Conservation (phyloP, 805 yeast genomes). For the Saccharomyces mikatae region DNA sequence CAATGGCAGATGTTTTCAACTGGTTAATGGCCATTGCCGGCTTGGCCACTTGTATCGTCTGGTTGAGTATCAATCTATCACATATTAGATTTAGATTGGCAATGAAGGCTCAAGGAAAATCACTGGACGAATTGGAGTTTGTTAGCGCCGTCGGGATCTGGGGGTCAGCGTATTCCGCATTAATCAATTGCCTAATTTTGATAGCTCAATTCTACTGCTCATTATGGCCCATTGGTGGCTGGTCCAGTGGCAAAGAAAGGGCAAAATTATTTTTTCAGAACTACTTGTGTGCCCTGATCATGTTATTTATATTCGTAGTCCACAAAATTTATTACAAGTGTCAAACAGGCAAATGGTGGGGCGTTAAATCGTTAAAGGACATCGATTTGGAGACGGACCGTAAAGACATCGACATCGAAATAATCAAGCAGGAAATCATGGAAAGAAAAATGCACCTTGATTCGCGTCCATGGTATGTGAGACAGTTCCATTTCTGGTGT, state of each 20-base stretch:
- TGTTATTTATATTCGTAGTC: slow-evolving; percentile 39
- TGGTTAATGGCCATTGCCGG: slow-evolving; percentile 56
- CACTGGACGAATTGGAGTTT: slow-evolving; percentile 12
- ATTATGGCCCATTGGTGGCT: slow-evolving; percentile 47
- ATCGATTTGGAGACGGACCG: slow-evolving; percentile 50
- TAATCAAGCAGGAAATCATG: slow-evolving; percentile 37
- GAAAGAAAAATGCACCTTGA: slow-evolving; percentile 33
- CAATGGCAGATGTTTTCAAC: slow-evolving; percentile 42
- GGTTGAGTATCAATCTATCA: slow-evolving; percentile 47
- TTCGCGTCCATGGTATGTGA: slow-evolving; percentile 35
- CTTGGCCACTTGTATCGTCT: slow-evolving; percentile 48
- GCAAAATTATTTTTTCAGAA: slow-evolving; percentile 46
- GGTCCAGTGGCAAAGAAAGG: slow-evolving; percentile 27
- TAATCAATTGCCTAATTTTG: slow-evolving; percentile 44
- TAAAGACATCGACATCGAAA: slow-evolving; percentile 41
- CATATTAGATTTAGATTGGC: slow-evolving; percentile 54
- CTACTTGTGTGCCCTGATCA: slow-evolving; percentile 49
- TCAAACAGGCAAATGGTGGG: slow-evolving; percentile 14
- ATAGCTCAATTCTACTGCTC: slow-evolving; percentile 67
- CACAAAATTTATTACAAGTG: slow-evolving; percentile 39
- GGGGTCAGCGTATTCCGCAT: slow-evolving; percentile 49
- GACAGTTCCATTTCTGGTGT: slow-evolving; percentile 35
- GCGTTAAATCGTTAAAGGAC: slow-evolving; percentile 33
- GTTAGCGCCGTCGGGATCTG: slow-evolving; percentile 38
- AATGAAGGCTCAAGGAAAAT: slow-evolving; percentile 35